Evolutionary conservation across 495 filamentous ascomycete species (phyloP).

Genomic region (Penicillium steckii): DNA sequence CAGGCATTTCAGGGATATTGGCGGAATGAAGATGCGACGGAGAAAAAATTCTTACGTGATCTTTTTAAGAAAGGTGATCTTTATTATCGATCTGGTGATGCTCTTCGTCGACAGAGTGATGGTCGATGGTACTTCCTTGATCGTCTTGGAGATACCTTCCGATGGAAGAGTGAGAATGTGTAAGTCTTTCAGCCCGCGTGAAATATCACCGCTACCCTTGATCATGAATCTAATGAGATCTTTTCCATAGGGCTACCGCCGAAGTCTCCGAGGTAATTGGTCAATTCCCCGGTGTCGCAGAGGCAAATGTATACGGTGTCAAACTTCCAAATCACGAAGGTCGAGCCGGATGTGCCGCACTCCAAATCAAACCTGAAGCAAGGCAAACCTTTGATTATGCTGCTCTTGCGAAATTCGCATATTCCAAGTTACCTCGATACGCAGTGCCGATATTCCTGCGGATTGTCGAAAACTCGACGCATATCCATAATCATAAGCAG

Average conservation of each 20-base stretch:
- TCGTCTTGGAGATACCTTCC: constrained; percentile 74
- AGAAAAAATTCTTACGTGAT: constrained; percentile 66
- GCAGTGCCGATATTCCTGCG: constrained; percentile 77
- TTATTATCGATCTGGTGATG: constrained; percentile 75
- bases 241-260: constrained; percentile 51
- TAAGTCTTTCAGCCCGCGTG: constrained; percentile 31
- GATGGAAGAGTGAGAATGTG: constrained; percentile 85
- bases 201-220: neutral
- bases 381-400: constrained; percentile 50
- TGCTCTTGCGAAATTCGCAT: constrained; percentile 50
- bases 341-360: constrained; percentile 66
- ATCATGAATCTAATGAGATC: neutral
- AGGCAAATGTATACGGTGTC: constrained; percentile 82
- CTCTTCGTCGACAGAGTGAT: constrained; percentile 60
- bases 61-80: constrained; percentile 74
- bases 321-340: constrained; percentile 68
- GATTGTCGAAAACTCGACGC: constrained; percentile 54
- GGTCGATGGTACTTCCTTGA: constrained; percentile 81
- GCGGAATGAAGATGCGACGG: constrained; percentile 61
- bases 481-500: constrained; percentile 84
- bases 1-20: constrained; percentile 69
- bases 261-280: constrained; percentile 72
- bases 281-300: constrained; percentile 60
- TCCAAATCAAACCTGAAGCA: constrained; percentile 39
- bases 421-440: constrained; percentile 64